Base-by-base conservation (phyloP, 148 eudicot genomes). In the Hydrangea macrophylla region DNA sequence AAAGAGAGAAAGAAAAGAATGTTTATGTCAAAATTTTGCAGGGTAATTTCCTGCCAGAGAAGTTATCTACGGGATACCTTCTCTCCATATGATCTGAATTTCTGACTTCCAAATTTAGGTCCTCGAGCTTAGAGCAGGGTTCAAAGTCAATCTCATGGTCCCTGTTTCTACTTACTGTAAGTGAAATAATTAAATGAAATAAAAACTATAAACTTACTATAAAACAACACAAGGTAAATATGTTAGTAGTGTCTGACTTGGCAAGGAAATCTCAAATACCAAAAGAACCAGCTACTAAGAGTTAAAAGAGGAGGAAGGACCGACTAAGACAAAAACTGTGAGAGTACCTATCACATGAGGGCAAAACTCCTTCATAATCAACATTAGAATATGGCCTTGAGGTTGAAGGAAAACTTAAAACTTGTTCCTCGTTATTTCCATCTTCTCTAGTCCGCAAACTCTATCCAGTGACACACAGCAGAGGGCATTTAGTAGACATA, bases 21-120 rank as follows among this genome's bases (percentile, higher is more conserved):
- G 17, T 10, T 39, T 36, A 20, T 33, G 35, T 33, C 31, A 59
- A 39, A 70, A 73, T 40, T 69, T 75, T 51, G 37, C 23, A 9
- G 45, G 20, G 42, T 60, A 62, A 72, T 58, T 76, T 81, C 80
- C 79, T 84, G 53, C 59, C 60, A 70, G 63, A n/a, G 20, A 53
- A 58, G 36, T 70, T 72, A 67, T 73, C 79, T 60, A 68, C 63
- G 44, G 68, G 69, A 70, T 64, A 81, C 78, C 72, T 83, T 58
- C 75, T 84, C 65, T 78, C 79, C 36, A 25, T 62, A 59, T 73
- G 87, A 64, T 64, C 67, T 30, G 87, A 65, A 62, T 73, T 86
- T 79, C 81, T 80, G 80, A 92, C 90, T 69, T 92, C 91, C 93
- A 92, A 84, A 79, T 89, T 85, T 75, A 89, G 91, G 75, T 84